Evolutionary conservation across 1,284 basidiomycete species (phyloP).

Genomic region (Pholiota adiposa): DNA sequence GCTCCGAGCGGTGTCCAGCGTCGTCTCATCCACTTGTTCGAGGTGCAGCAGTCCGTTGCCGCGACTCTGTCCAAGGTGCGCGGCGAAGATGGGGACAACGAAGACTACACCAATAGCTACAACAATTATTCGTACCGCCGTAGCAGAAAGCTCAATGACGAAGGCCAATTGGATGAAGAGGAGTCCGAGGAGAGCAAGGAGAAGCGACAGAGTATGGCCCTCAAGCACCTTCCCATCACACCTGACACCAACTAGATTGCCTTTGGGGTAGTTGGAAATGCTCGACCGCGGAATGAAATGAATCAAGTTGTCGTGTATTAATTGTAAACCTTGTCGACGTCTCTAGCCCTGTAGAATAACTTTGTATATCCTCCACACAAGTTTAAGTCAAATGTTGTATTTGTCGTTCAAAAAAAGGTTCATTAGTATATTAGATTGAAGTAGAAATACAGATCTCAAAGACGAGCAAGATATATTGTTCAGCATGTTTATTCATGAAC

Average conservation of each 20-base stretch:
- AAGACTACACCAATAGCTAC: conserved; percentile 12
- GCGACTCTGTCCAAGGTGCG: conserved; percentile 17
- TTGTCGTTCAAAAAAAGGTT: no score
- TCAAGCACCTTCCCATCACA: conserved; percentile 4
- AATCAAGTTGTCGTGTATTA: neutral
- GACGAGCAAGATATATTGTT: neutral
- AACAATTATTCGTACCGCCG: neutral
- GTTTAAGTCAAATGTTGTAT: no score
- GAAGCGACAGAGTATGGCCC: conserved; percentile 19
- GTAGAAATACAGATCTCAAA: no score
- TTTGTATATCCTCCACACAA: no score
- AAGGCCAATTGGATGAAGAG: conserved; percentile 31
- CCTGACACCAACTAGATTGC: neutral
- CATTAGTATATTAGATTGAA: no score
- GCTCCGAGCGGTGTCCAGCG: conserved; percentile 22
- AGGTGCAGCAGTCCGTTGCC: conserved; percentile 48
- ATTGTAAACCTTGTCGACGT: no score
- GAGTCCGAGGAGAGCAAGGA: conserved; percentile 27
- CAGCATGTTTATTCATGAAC: neutral
- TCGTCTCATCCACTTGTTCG: conserved; percentile 46
- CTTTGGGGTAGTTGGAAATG: no score
- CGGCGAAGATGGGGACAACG: conserved; percentile 1
- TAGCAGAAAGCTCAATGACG: conserved; percentile 9
- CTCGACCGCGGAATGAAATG: neutral
- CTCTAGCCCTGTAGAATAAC: no score